A percentile compares a stretch with the other conserved stretches of the same genome.
phyloP scores from a whole-genome alignment of 1,284 basidiomycete species.

The Austropuccinia psidii region DNA sequence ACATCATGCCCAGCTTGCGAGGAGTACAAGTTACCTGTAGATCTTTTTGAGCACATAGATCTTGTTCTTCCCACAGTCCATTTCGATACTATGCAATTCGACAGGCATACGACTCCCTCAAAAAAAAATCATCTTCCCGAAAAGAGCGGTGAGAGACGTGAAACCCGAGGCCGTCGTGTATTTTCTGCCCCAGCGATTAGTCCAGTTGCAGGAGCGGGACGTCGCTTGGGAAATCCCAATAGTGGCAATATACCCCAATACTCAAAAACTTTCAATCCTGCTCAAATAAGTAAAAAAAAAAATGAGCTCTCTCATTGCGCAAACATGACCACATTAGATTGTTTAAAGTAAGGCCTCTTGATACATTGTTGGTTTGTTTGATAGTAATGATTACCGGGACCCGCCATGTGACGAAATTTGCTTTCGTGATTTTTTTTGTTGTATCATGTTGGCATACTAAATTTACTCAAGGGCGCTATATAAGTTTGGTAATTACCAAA shows the following conservation, averaged over 20 bases:
- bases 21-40: slow-evolving; percentile 59
- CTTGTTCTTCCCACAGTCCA: slow-evolving; percentile 66
- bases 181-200: slow-evolving; percentile 4
- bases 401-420: too few relatives aligned
- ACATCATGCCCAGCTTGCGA: slow-evolving; percentile 56
- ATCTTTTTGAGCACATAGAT: slow-evolving; percentile 60
- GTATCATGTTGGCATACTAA: background rate
- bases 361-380: too few relatives aligned
- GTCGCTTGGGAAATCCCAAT: slow-evolving; percentile 24
- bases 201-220: slow-evolving; percentile 27
- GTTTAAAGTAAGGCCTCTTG: slow-evolving; percentile 27
- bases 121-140: slow-evolving; percentile 40
- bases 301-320: slow-evolving; percentile 19
- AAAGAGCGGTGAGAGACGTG: slow-evolving; percentile 42
- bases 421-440: background rate
- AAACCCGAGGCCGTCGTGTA: background rate
- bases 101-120: slow-evolving; percentile 48
- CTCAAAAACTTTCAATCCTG: slow-evolving; percentile 21
- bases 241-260: slow-evolving; percentile 33
- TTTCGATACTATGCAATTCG: slow-evolving; percentile 51
- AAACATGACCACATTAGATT: slow-evolving; percentile 20
- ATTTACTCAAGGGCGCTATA: slow-evolving; percentile 14
- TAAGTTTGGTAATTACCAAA: slow-evolving; percentile 25
- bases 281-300: background rate
- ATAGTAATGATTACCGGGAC: too few relatives aligned